Evolutionary conservation across 768 basidiomycete genomes (phyloP), one percentile per base, ranked within the genome.

Genomic region (Naganishia antarctica): DNA sequence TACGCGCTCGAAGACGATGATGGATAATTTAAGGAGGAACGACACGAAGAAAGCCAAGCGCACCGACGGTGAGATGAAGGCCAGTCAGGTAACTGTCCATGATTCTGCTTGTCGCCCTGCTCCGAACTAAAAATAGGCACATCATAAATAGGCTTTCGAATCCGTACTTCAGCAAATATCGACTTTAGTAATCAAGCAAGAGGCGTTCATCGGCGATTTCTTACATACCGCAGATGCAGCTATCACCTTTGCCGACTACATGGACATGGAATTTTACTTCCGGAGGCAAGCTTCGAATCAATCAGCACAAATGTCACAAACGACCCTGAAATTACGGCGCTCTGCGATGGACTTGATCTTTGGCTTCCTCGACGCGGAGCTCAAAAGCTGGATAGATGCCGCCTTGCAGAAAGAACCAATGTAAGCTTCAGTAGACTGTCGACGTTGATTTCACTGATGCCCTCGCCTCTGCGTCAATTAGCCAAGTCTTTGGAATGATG

Each of bases 341-440:
- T 86, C 87, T 2, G 90, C 91, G 29, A 85, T 97, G 88, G 94
- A 98, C 69, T 79, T 94, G 59, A 91, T 97, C 59, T 98, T 97
- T 75, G 91, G 92, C 8, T 98, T 94, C 80, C 79, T 98, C 18
- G 86, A 87, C 2, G 80, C 81, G 0, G 92, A 94, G 73, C 63
- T 97, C 66, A 90, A 88, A 76, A 79, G 80, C 25, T 97, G 91
- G 91, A 80, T 92, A 15, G 93, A 98, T 68, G 81, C 76, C 18
- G 87, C 88, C 0, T 71, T 93, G 44, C 82, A 83, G 34, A 86
- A 83, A 69, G 93, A 96, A 74, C 81, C 78, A 65, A 80, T 93
- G 93, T 92, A 74, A 73, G 83, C 77, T 18, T 11, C 26, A n/a
- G n/a, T n/a, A n/a, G n/a, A n/a, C n/a, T n/a, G n/a, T n/a, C n/a